Evolutionary conservation across 495 filamentous ascomycete genomes (phyloP), one percentile per base, ranked within the genome.

Genomic region (Neurospora discreta): DNA sequence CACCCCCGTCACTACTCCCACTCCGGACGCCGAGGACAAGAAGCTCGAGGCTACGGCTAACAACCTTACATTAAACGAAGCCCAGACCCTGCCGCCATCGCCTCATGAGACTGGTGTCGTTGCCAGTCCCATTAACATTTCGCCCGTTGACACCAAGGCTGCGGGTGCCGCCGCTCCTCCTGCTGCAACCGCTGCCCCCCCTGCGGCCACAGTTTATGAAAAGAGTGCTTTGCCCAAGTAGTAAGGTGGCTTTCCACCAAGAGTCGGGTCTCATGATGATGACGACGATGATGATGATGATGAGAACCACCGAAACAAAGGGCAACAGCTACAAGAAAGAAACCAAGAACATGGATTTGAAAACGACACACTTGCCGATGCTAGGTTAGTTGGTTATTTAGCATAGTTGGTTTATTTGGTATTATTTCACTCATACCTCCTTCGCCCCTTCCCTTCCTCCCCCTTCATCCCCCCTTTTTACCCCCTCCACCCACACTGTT

Each of bases 151-250:
- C 26, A 9, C 52, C 52, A 65, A 65, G 52, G 52, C 30, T 65
- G 26, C 52, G 13, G 52, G 9, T 10, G 15, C 26, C 26, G 26
- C 26, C 52, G 52, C 52, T 65, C 52, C 52, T 60, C 52, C 23
- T 58, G 10, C 46, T 58, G 33, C 4, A 36, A 38, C 67, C 1
- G 33, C 72, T 39, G 68, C 68, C 13, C 40, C 67, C 1, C 33
- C 33, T 5, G 70, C 73, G 16, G 75, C 76, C 52, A 78, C 80
- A 73, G 77, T 73, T 10, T 81, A 82, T 60, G 82, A 83, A 67
- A 74, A 74, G 10, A 81, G 82, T 20, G 78, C 71, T 36, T 58
- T 84, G 11, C 82, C 78, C 0, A 79, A 79, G 3, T 77, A 73
- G 8, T 78, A 80, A 2, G 80, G 77, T 0, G 81, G 82, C 15